Conservation (phyloP, 2,329 filamentous ascomycete species). For the Sarocladium oryzae region DNA sequence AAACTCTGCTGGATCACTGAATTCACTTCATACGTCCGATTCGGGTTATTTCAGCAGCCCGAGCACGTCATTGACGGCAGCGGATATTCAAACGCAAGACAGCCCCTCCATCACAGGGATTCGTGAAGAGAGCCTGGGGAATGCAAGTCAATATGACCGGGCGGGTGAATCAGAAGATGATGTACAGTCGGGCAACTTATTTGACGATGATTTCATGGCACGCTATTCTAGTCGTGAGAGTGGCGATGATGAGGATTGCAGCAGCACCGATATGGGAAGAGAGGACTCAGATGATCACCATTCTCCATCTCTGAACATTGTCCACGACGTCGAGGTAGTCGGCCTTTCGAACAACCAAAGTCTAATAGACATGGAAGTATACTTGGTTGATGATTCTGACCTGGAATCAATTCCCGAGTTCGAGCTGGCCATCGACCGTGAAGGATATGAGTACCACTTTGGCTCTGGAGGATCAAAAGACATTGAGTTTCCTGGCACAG, state of each 20-base stretch:
- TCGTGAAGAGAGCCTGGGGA: no score
- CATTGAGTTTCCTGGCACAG: slow-evolving; percentile 14
- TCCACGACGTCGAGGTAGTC: slow-evolving; percentile 19
- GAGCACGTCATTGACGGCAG: background rate
- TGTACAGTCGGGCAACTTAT: no score
- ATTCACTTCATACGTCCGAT: background rate
- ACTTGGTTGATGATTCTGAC: slow-evolving; percentile 20
- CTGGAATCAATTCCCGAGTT: slow-evolving; percentile 20
- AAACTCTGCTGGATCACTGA: slow-evolving; percentile 9
- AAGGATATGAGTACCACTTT: slow-evolving; percentile 20
- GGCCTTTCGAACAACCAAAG: slow-evolving; percentile 2
- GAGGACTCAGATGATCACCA: no score
- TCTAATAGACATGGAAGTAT: slow-evolving; percentile 24
- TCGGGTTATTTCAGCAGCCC: background rate
- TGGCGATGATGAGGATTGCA: background rate
- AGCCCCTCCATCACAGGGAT: no score
- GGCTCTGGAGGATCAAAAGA: slow-evolving; percentile 18
- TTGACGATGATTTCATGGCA: no score
- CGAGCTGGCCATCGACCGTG: slow-evolving; percentile 24
- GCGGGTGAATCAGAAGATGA: background rate
- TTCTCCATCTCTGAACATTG: no score
- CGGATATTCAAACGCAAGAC: no score
- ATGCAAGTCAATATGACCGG: no score
- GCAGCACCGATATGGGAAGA: background rate
- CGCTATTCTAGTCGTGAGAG: background rate